phyloP scores from a whole-genome alignment of 805 yeast genomes.

The Spathaspora passalidarum region DNA sequence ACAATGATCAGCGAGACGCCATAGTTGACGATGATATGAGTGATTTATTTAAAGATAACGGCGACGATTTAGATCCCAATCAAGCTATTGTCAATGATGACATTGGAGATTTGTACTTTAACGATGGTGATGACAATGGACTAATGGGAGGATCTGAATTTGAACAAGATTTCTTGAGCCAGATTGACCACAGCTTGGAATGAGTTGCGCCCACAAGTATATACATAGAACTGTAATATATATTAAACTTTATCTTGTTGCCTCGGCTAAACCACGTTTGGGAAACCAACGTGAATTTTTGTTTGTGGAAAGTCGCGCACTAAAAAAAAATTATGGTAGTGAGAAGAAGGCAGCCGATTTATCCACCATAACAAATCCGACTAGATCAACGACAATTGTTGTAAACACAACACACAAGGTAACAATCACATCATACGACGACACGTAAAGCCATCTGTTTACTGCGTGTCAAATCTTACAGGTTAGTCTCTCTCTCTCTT shows the following conservation, averaged over 20 bases:
- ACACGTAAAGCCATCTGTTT: no score
- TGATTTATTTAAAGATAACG: constrained; percentile 11
- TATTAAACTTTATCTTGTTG: no score
- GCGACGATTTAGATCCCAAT: constrained; percentile 7
- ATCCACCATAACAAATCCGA: no score
- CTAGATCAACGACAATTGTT: no score
- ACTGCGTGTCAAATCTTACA: no score
- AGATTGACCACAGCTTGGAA: constrained; percentile 21
- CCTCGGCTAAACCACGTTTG: neutral
- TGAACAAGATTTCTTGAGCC: constrained; percentile 32
- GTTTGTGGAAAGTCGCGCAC: neutral
- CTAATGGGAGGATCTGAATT: constrained; percentile 24
- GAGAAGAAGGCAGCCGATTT: no score
- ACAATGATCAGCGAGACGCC: neutral
- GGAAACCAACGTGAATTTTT: neutral
- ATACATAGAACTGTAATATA: neutral
- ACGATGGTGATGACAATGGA: constrained; percentile 21
- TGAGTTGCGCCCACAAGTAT: constrained; percentile 8
- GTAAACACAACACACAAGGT: no score
- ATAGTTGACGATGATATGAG: constrained; percentile 6
- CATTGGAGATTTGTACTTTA: constrained; percentile 33
- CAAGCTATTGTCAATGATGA: constrained; percentile 19
- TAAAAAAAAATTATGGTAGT: no score
- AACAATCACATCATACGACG: no score
- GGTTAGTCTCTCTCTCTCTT: neutral